Evolutionary conservation across 2,329 filamentous ascomycete species (phyloP).

Genomic region (Dryadomyces sulphureus): DNA sequence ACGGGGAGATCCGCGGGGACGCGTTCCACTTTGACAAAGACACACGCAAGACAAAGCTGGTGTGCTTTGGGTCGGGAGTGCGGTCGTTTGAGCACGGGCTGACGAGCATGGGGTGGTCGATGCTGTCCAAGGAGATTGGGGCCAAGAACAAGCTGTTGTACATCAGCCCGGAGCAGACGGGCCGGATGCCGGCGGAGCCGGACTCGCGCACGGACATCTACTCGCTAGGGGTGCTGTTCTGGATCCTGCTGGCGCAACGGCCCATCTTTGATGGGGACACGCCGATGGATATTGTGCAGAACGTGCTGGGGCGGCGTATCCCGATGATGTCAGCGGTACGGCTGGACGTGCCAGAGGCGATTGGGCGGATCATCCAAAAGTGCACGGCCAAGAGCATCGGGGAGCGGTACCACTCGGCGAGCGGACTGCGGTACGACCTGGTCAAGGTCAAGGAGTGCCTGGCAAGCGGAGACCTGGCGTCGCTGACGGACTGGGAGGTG

Average conservation of each 20-base stretch:
- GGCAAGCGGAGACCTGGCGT: constrained; percentile 56
- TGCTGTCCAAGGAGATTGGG: constrained; percentile 66
- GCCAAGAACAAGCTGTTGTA: constrained; percentile 82
- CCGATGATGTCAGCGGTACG: constrained; percentile 62
- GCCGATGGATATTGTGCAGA: constrained; percentile 83
- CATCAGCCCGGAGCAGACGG: constrained; percentile 90
- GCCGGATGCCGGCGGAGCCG: constrained; percentile 80
- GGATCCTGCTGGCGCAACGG: constrained; percentile 67
- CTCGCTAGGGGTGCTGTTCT: constrained; percentile 78
- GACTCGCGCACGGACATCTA: constrained; percentile 91
- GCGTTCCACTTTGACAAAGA: constrained; percentile 75
- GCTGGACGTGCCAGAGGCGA: constrained; percentile 69
- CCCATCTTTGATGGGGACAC: constrained; percentile 67
- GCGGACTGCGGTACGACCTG: constrained; percentile 72
- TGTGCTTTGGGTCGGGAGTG: constrained; percentile 75
- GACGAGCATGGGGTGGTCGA: constrained; percentile 72
- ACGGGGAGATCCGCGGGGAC: constrained; percentile 82
- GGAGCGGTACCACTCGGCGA: constrained; percentile 80
- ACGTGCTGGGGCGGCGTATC: constrained; percentile 66
- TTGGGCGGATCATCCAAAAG: constrained; percentile 74
- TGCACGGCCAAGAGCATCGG: constrained; percentile 81
- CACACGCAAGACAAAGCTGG: constrained; percentile 57
- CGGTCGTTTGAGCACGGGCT: constrained; percentile 84
- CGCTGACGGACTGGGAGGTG: constrained; percentile 59
- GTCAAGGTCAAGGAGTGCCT: constrained; percentile 59